Evolutionary conservation across 768 basidiomycete species (phyloP).

Genomic region (Boletellus ananas): DNA sequence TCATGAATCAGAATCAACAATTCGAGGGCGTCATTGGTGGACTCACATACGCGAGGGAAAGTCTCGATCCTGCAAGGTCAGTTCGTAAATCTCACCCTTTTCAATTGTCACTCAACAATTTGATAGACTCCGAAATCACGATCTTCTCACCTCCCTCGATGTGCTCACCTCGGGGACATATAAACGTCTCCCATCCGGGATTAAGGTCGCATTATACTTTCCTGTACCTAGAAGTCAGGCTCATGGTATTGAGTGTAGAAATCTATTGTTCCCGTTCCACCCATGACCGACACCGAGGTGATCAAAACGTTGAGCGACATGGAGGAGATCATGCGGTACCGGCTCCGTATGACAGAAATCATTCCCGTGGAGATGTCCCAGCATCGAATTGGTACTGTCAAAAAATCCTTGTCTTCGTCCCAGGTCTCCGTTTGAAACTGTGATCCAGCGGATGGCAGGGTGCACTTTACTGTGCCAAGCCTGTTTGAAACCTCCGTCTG

Average conservation of each 20-base stretch:
- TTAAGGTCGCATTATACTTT: conserved; percentile 54
- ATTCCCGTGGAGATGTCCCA: conserved; percentile 78
- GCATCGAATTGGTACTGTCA: conserved; percentile 57
- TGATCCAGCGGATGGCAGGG: conserved; percentile 68
- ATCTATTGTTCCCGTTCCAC: conserved; percentile 59
- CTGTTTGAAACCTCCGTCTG: conserved; percentile 74
- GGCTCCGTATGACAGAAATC: conserved; percentile 74
- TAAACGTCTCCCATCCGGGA: conserved; percentile 69
- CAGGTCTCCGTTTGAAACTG: conserved; percentile 13
- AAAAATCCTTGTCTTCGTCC: conserved; percentile 13
- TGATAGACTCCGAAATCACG: conserved; percentile 83
- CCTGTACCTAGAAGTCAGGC: conserved; percentile 14
- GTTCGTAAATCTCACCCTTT: conserved; percentile 8
- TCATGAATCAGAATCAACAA: conserved; percentile 80
- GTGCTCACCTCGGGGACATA: conserved; percentile 88
- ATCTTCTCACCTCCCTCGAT: conserved; percentile 86
- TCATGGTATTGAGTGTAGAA: conserved; percentile 47
- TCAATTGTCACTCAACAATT: background rate
- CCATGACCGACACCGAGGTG: conserved; percentile 65
- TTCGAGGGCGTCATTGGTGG: conserved; percentile 67
- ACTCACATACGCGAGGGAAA: conserved; percentile 62
- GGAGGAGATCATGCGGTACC: conserved; percentile 74
- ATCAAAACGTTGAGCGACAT: conserved; percentile 63
- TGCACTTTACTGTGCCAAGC: conserved; percentile 66
- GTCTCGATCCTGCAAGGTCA: conserved; percentile 75